Base-by-base conservation (phyloP, 805 yeast genomes). In the Limtongozyma cylindracea region DNA sequence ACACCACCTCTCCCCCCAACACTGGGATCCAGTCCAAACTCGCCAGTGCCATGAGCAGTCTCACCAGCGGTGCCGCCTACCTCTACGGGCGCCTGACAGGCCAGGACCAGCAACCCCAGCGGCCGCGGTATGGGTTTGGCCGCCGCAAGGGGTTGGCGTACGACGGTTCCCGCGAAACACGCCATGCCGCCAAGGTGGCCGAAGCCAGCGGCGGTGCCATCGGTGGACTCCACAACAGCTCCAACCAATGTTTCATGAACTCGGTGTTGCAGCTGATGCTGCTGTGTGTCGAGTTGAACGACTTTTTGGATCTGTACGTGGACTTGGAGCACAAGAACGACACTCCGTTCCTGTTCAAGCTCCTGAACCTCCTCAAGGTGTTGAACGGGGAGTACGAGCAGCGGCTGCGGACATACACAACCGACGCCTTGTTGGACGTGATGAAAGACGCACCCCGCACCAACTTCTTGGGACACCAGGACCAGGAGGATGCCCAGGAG, bases 401-500 rank as follows among this genome's bases (percentile, higher is more conserved):
- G 10, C 47, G 49, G 26, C 57, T 67, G 2, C 70, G 62, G 27
- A 63, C 61, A 21, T 72, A 64, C 31, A 65, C 59, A 31, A 68
- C 88, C 0, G 58, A 52, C 25, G 52, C 53, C 10, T 42, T 74
- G 20, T 40, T 73, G 23, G 66, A 60, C 34, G 58, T 61, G 4
- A 70, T 74, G 77, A 59, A 72, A 4, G 70, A 71, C 35, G 73
- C 77, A 0, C 82, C 88, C 9, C 69, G 67, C 31, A 72, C 66
- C 35, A 70, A 69, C 37, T 59, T 78, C 27, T 65, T 80, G 32
- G 44, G 65, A 24, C 88, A 94, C 2, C 77, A 77, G 38, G 78
- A 76, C 36, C 96, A 82, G 45, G 94, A 82, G 41, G 96, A 82
- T 47, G 95, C 95, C 0, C 94, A 82, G 43, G 96, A 82, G 41